Evolutionary conservation across 768 basidiomycete genomes (phyloP).

Genomic region (Fibroporia radiculosa): DNA sequence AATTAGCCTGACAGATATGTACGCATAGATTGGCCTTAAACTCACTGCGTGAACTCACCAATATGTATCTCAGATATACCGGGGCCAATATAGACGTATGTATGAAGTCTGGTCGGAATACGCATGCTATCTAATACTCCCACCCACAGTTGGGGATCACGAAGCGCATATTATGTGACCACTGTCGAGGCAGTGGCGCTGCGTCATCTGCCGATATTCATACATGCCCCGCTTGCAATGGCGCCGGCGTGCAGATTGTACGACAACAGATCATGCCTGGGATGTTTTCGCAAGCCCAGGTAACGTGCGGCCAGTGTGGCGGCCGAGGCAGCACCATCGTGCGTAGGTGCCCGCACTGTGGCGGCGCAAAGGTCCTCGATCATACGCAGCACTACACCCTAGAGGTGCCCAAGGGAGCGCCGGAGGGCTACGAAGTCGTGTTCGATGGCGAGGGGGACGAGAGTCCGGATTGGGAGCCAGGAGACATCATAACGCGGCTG

Average conservation of each 20-base stretch:
- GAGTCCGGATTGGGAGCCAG: conserved; percentile 91
- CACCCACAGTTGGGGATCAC: conserved; percentile 75
- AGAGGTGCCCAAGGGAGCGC: conserved; percentile 80
- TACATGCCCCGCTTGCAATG: conserved; percentile 77
- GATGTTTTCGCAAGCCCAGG: conserved; percentile 88
- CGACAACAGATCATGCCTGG: conserved; percentile 96
- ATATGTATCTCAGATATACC: conserved; percentile 47
- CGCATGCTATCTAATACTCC: not conserved
- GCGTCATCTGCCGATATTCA: conserved; percentile 85
- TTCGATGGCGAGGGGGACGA: conserved; percentile 98
- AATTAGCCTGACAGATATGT: conserved; percentile 81
- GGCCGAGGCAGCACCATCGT: conserved; percentile 79
- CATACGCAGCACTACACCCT: conserved; percentile 78
- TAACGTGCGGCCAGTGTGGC: conserved; percentile 74
- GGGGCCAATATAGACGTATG: conserved; percentile 80
- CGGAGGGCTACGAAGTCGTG: conserved; percentile 87
- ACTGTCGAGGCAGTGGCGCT: conserved; percentile 94
- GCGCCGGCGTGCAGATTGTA: conserved; percentile 76
- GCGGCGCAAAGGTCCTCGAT: conserved; percentile 74
- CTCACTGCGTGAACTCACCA: conserved; percentile 7
- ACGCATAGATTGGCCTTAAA: conserved; percentile 16
- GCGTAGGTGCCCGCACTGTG: conserved; percentile 75
- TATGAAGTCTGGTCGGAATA: not conserved
- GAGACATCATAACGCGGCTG: conserved; percentile 85
- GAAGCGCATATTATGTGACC: conserved; percentile 90